phyloP scores from a whole-genome alignment of 805 yeast species.

The Candida easanensis region DNA sequence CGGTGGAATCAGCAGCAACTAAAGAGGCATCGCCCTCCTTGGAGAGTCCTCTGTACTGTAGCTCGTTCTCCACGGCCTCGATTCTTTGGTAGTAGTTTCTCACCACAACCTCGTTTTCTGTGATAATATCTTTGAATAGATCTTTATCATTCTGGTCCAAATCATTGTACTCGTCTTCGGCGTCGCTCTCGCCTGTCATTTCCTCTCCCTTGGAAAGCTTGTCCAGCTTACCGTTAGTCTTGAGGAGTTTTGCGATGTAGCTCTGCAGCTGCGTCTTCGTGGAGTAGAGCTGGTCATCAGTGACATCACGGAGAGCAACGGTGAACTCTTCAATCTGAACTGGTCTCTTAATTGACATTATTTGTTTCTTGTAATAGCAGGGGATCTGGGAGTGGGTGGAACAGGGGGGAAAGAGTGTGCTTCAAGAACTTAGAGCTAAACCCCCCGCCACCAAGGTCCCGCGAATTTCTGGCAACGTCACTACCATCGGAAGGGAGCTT shows the following conservation, averaged over 20 bases:
- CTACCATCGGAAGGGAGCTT: too few relatives aligned
- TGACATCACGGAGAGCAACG: constrained; percentile 50
- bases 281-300: constrained; percentile 40
- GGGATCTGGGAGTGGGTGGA: not conserved
- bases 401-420: not conserved
- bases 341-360: constrained; percentile 35
- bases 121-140: constrained; percentile 51
- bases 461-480: too few relatives aligned
- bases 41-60: constrained; percentile 38
- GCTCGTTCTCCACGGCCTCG: constrained; percentile 44
- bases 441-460: too few relatives aligned
- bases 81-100: constrained; percentile 47
- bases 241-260: constrained; percentile 45
- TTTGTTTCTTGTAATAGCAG: too few relatives aligned
- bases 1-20: too few relatives aligned
- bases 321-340: constrained; percentile 45
- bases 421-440: too few relatives aligned
- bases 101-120: constrained; percentile 56
- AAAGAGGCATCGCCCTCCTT: not conserved
- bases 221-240: constrained; percentile 49
- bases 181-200: constrained; percentile 20
- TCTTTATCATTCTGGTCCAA: constrained; percentile 42
- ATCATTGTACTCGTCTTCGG: constrained; percentile 26
- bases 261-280: constrained; percentile 34
- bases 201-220: constrained; percentile 38